Evolutionary conservation across 371 early-diverging fungal species (phyloP).

Genomic region (Scutellospora calospora): DNA sequence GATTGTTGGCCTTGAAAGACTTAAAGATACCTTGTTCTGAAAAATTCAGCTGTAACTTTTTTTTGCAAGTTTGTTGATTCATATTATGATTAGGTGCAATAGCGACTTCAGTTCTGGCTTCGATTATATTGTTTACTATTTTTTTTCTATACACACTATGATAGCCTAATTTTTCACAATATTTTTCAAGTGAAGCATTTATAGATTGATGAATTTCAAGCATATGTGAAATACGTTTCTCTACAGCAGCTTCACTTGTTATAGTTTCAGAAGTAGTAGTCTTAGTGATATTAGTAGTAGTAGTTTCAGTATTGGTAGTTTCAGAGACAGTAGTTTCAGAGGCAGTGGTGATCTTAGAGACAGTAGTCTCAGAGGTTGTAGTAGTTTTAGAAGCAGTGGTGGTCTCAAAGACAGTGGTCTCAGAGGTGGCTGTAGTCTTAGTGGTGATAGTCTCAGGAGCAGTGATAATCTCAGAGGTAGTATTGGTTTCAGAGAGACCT

Average conservation of each 20-base stretch:
- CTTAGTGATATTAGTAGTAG: neutral
- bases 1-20: too few species aligned
- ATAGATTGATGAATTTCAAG: too few species aligned
- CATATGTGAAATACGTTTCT: too few species aligned
- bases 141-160: too few species aligned
- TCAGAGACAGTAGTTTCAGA: neutral
- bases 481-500: neutral
- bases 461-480: neutral
- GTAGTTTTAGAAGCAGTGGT: neutral
- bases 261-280: neutral
- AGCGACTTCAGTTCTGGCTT: too few species aligned
- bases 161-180: too few species aligned
- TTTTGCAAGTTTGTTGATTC: too few species aligned
- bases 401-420: neutral
- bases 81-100: too few species aligned
- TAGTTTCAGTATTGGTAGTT: neutral
- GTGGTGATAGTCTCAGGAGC: neutral
- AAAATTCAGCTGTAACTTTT: too few species aligned
- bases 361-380: neutral
- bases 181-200: too few species aligned
- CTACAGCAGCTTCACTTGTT: neutral
- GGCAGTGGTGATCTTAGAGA: neutral
- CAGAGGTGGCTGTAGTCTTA: neutral
- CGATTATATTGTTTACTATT: too few species aligned
- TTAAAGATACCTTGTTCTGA: too few species aligned